phyloP scores from a whole-genome alignment of 768 basidiomycete species.

The Paxillus rubicundulus region DNA sequence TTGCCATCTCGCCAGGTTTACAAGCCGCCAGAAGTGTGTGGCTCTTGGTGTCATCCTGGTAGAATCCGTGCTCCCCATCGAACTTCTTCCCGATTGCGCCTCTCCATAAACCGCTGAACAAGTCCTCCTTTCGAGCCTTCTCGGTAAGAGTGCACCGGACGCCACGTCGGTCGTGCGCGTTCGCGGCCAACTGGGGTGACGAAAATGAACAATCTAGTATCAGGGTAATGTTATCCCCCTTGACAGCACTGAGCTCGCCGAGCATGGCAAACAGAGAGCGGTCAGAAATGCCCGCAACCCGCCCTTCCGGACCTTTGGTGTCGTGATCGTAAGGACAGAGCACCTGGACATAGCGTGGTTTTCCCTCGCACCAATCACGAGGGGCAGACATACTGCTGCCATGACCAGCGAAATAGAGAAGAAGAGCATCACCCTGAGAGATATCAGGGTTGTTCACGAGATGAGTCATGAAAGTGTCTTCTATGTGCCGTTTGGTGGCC shows the following conservation, averaged over 20 bases:
- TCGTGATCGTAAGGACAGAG: constrained; percentile 69
- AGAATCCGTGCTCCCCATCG: constrained; percentile 42
- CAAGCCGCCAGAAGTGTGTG: constrained; percentile 62
- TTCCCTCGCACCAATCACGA: constrained; percentile 53
- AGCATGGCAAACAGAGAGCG: constrained; percentile 63
- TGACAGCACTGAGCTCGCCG: constrained; percentile 49
- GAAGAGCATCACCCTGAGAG: constrained; percentile 57
- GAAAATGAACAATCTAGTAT: constrained; percentile 67
- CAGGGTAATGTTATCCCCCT: constrained; percentile 69
- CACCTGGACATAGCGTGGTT: constrained; percentile 47
- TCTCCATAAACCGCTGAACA: constrained; percentile 56
- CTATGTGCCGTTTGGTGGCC: constrained; percentile 61
- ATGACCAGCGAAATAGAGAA: constrained; percentile 76
- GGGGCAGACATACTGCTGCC: constrained; percentile 60
- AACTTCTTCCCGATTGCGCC: constrained; percentile 39
- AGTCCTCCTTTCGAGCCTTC: constrained; percentile 53
- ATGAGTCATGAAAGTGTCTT: constrained; percentile 58
- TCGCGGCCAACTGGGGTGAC: constrained; percentile 36
- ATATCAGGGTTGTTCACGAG: constrained; percentile 61
- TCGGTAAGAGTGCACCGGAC: constrained; percentile 60
- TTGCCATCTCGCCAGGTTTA: constrained; percentile 50
- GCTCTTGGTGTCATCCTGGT: constrained; percentile 37
- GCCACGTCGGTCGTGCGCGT: constrained; percentile 43
- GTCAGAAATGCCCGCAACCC: constrained; percentile 64
- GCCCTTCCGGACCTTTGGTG: constrained; percentile 42